Percentiles rank a stretch among this genome's conserved stretches.
phyloP scores from a whole-genome alignment of 441 rosid species.

The Bruguiera hainesii region DNA sequence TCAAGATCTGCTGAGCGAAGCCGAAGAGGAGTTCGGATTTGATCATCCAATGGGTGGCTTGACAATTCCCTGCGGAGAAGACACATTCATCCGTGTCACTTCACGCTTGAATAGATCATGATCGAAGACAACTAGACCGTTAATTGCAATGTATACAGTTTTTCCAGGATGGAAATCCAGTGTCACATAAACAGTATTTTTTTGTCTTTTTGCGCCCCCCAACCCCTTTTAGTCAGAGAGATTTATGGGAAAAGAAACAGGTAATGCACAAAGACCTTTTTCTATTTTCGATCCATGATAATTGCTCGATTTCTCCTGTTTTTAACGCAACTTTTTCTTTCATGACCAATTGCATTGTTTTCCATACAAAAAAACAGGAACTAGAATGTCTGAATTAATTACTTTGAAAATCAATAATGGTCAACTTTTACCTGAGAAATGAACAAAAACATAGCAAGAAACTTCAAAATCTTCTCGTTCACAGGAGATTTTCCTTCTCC shows the following conservation, averaged over 20 bases:
- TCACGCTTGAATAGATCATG: constrained; percentile 8
- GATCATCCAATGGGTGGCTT: constrained; percentile 24
- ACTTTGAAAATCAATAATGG: background rate
- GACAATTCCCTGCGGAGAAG: constrained; percentile 23
- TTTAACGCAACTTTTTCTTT: too few species aligned
- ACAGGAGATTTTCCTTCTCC: too few species aligned
- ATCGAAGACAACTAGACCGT: background rate
- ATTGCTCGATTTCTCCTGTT: too few species aligned
- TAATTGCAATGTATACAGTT: background rate
- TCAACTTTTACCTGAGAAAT: too few species aligned
- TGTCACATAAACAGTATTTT: background rate
- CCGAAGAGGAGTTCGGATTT: constrained; percentile 11
- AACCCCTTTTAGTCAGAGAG: background rate
- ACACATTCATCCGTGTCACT: constrained; percentile 12
- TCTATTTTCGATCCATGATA: background rate
- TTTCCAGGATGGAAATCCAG: background rate
- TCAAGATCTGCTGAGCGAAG: constrained; percentile 5
- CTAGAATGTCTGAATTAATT: background rate
- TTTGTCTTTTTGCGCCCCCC: background rate
- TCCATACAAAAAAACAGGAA: background rate
- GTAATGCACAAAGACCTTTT: too few species aligned
- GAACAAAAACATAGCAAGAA: too few species aligned
- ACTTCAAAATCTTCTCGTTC: too few species aligned
- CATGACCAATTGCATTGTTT: too few species aligned
- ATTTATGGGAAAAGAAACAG: background rate